Evolutionary conservation across 208 protist genomes (phyloP), one percentile per base, ranked within the genome.

Genomic region (Trypanosoma platydactyli): DNA sequence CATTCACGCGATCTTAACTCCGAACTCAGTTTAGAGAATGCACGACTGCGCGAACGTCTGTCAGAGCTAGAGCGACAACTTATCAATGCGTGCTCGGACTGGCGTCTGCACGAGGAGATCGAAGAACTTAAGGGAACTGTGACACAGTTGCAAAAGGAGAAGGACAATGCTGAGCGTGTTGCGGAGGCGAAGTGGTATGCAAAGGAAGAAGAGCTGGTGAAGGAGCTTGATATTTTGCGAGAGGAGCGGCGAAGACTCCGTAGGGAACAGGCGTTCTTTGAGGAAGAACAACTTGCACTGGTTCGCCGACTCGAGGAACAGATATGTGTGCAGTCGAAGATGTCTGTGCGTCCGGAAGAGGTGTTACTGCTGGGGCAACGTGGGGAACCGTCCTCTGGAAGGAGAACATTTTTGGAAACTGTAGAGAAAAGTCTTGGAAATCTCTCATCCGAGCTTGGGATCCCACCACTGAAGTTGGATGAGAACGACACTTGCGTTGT

Each of bases 401-500:
- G 68, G 9, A 63, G 66, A 5, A 73, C 62, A 48, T 61, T 74
- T 5, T 54, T 68, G 13, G 46, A 62, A 38, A 52, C 12, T 12
- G 41, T 49, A 20, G 25, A 68, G 27, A 16, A 56, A 55, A 25
- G 33, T 77, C 67, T 93, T 16, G 40, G 25, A 0, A 46, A 63
- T 33, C 71, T 91, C 25, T 61, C 81, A 27, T 24, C 42, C 3
- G 63, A 65, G 20, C 51, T 91, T 12, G 40, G 46, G 12, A 64
- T 78, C 5, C 30, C 46, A 5, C 9, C 51, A 12, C 15, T 93
- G 30, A 20, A 79, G 60, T 66, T 95, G 9, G 81, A 92, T 29
- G 64, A 50, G 9, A 89, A 84, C 54, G 66, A 89, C 53, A 94
- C 91, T 0, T 90, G 84, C 40, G 73, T 91, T 7, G 20, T 95